These are phyloP conservation scores for Asterella californica DNA, from an alignment of 225 moss, liverwort and hornwort species.

Conservation along the genomic window DNA sequence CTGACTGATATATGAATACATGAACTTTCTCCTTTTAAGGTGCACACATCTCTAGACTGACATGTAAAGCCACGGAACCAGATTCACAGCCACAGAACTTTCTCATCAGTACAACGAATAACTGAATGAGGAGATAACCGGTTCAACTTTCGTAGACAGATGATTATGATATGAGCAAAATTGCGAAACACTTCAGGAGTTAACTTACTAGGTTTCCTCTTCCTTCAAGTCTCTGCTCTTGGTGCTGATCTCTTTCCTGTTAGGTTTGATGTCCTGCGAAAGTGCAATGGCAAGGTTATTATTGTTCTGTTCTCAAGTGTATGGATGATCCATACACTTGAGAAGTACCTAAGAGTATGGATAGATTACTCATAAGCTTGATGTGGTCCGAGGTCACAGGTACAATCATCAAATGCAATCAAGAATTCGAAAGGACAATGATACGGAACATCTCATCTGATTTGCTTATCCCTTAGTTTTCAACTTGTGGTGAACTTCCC, in stretches of 20 bases:
- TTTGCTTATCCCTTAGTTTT: neutral
- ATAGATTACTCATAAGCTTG: no score
- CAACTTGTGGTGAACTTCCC: neutral
- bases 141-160: neutral
- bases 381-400: no score
- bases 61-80: neutral
- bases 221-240: neutral
- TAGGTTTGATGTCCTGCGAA: neutral
- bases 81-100: neutral
- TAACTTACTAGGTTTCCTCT: neutral
- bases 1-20: neutral
- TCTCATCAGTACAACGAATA: neutral
- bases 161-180: neutral
- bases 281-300: neutral
- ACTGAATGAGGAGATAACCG: neutral
- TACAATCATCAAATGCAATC: neutral
- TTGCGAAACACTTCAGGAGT: neutral
- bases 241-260: neutral
- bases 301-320: no score
- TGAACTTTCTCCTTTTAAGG: neutral
- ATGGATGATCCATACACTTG: no score
- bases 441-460: neutral
- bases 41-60: neutral
- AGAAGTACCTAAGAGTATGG: no score
- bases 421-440: neutral